These are phyloP conservation scores for Aspergillus nanangensis DNA, from an alignment of 495 filamentous ascomycete genomes.

Conservation along the genomic window DNA sequence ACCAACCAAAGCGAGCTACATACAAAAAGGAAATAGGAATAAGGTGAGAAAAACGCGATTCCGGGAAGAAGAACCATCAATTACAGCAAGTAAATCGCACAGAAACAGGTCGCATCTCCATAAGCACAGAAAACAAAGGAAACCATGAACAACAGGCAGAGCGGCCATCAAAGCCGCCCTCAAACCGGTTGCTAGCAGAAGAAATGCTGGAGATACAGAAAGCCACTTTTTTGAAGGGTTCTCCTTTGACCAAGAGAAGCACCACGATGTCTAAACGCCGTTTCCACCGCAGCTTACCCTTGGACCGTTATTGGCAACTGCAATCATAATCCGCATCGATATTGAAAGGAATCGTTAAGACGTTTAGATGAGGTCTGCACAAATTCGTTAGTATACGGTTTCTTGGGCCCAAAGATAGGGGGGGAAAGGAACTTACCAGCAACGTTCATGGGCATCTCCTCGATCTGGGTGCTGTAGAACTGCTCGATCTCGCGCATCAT, in stretches of 20 bases:
- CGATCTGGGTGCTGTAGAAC: slow-evolving; percentile 62
- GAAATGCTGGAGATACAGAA: slow-evolving; percentile 40
- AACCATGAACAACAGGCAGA: slow-evolving; percentile 32
- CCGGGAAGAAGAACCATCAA: slow-evolving; percentile 33
- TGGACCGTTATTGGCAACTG: slow-evolving; percentile 31
- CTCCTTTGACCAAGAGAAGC: slow-evolving; percentile 27
- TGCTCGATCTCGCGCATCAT: slow-evolving; percentile 96
- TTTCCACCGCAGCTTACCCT: slow-evolving; percentile 32
- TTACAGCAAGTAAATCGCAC: slow-evolving; percentile 38
- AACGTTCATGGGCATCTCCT: slow-evolving; percentile 63
- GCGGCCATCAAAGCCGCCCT: too few relatives aligned
- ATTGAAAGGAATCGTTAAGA: slow-evolving; percentile 19
- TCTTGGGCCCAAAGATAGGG: not conserved
- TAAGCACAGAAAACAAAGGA: slow-evolving; percentile 36
- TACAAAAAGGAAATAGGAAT: slow-evolving; percentile 22
- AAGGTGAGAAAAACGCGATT: slow-evolving; percentile 19
- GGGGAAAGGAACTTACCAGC: slow-evolving; percentile 30
- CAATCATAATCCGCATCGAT: slow-evolving; percentile 41
- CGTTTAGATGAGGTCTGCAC: slow-evolving; percentile 49
- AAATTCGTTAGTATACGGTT: slow-evolving; percentile 8
- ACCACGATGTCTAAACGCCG: slow-evolving; percentile 23
- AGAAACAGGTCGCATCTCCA: slow-evolving; percentile 43
- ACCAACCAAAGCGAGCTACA: slow-evolving; percentile 40
- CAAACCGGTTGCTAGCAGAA: slow-evolving; percentile 21
- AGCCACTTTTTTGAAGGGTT: slow-evolving; percentile 43